Evolutionary conservation across 345 rosid genomes (phyloP), one percentile per base, ranked within the genome.

Genomic region (Fremontodendron californicum): DNA sequence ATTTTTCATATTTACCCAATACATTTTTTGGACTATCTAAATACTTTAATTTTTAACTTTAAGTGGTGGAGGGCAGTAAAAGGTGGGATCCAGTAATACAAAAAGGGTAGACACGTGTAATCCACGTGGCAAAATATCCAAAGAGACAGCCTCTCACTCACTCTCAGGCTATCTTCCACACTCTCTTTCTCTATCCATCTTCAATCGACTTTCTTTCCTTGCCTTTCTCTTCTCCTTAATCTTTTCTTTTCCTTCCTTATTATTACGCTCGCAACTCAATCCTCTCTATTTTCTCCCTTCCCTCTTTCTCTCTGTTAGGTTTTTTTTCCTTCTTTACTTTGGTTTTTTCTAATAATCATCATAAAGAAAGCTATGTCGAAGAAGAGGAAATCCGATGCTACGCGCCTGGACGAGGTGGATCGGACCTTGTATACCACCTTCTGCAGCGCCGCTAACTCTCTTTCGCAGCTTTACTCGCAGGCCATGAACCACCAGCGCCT

Each of bases 381-480:
- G 91, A 95, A 90, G 86, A 90, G 98, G 84, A 95, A 93, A 84
- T 88, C 99, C 3, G 91, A 82, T 25, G 90, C 98, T 21, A 83
- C 89, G 40, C 88, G 91, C 67, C 92, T 95, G 37, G 98, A 95
- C 79, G 99, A 95, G 86, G 94, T 95, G 51, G 99, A 93, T 81
- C 88, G 97, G 75, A 93, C 91, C 82, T 89, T 93, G 90, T 90
- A 95, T 80, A 81, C 89, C 52, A 87, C 96, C 65, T 95, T 95
- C 81, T 90, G 98, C 64, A 86, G 93, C 82, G 99, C 97, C 21
- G 99, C 99, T 73, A 95, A 93, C 81, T 95, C 97, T 16, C 89
- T 95, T 5, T 93, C 98, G 21, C 99, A 92, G 88, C 99, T 95
- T 51, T 93, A 95, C 79, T 86, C 93, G 0, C 94, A 90, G 75